Conservation (phyloP, 2,329 filamentous ascomycete species). For the Graphiopsis chlorocephala region DNA sequence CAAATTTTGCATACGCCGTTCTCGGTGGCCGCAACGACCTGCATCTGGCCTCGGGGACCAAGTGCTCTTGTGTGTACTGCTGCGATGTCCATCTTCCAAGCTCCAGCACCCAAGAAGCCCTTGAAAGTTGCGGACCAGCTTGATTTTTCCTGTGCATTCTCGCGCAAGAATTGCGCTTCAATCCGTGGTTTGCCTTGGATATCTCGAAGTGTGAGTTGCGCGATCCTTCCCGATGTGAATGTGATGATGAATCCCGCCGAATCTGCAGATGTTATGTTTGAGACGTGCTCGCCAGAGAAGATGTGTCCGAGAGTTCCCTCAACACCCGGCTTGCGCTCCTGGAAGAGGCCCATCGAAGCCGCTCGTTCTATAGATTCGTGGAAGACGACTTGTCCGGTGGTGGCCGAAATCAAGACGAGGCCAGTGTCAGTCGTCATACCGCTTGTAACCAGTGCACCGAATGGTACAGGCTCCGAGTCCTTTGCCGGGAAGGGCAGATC, state of each 20-base stretch:
- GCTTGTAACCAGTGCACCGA: constrained; percentile 78
- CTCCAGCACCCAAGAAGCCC: constrained; percentile 67
- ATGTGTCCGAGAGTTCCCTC: constrained; percentile 71
- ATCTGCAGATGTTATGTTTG: constrained; percentile 78
- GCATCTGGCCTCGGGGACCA: constrained; percentile 74
- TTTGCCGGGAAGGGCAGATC: constrained; percentile 71
- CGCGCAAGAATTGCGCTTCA: constrained; percentile 71
- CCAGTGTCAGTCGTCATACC: constrained; percentile 78
- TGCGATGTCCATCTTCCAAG: constrained; percentile 72
- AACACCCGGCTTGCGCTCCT: constrained; percentile 75
- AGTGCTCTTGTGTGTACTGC: constrained; percentile 74
- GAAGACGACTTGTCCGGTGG: constrained; percentile 80
- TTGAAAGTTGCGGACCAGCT: constrained; percentile 81
- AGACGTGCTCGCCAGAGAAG: constrained; percentile 73
- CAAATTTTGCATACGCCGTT: constrained; percentile 79
- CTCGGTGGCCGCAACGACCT: constrained; percentile 74
- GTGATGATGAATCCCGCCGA: constrained; percentile 81
- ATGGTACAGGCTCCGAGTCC: constrained; percentile 68
- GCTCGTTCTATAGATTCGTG: constrained; percentile 95
- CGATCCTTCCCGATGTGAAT: constrained; percentile 81
- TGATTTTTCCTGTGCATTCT: constrained; percentile 53
- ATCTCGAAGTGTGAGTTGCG: constrained; percentile 83
- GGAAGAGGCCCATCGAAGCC: constrained; percentile 77
- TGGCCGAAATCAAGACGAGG: constrained; percentile 79
- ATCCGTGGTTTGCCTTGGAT: constrained; percentile 81